phyloP scores from a whole-genome alignment of 768 basidiomycete genomes.

The Suillus ampliporus region DNA sequence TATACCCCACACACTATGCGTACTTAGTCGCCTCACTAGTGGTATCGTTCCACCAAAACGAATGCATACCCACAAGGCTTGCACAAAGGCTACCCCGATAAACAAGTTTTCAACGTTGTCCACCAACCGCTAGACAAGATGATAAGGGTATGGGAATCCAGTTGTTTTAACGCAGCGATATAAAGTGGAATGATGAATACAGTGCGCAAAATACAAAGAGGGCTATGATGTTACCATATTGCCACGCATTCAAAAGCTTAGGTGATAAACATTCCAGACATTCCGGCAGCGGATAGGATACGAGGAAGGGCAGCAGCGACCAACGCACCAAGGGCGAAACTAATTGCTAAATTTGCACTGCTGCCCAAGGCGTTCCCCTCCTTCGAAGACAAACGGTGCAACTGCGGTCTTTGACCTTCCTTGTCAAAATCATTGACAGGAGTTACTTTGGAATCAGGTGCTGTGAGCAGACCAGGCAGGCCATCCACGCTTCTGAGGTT shows the following conservation, averaged over 20 bases:
- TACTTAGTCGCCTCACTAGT: neutral
- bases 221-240: neutral
- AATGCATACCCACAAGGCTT: neutral
- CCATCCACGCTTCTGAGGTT: constrained; percentile 64
- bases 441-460: constrained; percentile 20
- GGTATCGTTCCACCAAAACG: neutral
- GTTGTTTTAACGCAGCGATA: neutral
- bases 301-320: constrained; percentile 14
- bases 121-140: no score
- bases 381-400: neutral
- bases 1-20: no score
- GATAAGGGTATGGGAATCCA: neutral
- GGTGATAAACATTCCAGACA: neutral
- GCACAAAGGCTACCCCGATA: neutral
- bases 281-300: neutral
- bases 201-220: neutral
- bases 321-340: constrained; percentile 26
- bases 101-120: neutral
- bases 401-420: constrained; percentile 18
- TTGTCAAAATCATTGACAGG: constrained; percentile 28
- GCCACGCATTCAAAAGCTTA: constrained; percentile 5
- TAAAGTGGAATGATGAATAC: neutral
- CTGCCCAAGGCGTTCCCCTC: neutral
- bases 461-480: constrained; percentile 51
- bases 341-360: constrained; percentile 14